Evolutionary conservation across 768 basidiomycete species (phyloP).

Genomic region (Coprinopsis cinerea): DNA sequence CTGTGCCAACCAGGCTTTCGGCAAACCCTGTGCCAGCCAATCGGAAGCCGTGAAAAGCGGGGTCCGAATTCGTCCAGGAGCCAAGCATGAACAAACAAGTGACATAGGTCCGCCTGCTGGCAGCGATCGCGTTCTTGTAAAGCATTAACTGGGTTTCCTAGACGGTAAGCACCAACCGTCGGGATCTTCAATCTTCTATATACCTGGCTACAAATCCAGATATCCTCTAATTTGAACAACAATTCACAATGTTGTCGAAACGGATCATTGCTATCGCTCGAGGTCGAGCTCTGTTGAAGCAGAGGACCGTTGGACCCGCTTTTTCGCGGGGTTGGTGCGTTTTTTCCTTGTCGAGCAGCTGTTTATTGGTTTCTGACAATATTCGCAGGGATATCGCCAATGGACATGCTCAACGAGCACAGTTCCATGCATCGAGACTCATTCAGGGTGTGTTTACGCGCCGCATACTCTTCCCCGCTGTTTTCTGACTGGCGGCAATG

Average conservation of each 20-base stretch:
- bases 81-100: slow-evolving; percentile 5
- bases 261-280: slow-evolving; percentile 61
- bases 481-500: background rate
- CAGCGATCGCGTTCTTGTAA: background rate
- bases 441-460: slow-evolving; percentile 51
- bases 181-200: background rate
- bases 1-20: no score
- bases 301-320: slow-evolving; percentile 18
- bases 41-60: no score
- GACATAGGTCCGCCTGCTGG: slow-evolving; percentile 4
- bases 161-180: no score
- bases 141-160: background rate
- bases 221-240: background rate
- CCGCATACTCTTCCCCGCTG: background rate
- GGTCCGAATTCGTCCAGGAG: background rate
- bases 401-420: slow-evolving; percentile 43
- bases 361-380: slow-evolving; percentile 12
- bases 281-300: slow-evolving; percentile 41
- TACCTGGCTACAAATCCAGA: background rate
- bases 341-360: slow-evolving; percentile 5
- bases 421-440: slow-evolving; percentile 67
- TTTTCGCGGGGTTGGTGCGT: slow-evolving; percentile 19
- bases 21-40: no score
- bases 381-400: slow-evolving; percentile 39
- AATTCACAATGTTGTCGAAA: slow-evolving; percentile 56